These are phyloP conservation scores for Tripterygium wilfordii DNA, from an alignment of 177 flowering plant genomes.

Conservation along the genomic window DNA sequence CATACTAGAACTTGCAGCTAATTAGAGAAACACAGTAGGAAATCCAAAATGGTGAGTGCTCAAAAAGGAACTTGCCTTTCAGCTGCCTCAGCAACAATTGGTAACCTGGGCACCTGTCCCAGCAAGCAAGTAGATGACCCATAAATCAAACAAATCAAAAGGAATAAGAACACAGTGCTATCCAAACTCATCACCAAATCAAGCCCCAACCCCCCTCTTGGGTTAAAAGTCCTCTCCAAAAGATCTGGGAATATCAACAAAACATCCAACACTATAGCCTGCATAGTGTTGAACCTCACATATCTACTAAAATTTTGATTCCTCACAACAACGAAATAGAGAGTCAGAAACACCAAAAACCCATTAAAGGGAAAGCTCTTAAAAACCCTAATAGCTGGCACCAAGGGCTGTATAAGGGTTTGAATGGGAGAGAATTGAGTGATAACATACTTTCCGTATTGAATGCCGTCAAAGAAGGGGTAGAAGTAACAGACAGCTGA, in stretches of 20 bases:
- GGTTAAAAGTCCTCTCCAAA: conserved; percentile 75
- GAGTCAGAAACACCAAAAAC: conserved; percentile 68
- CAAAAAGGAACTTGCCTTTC: conserved; percentile 90
- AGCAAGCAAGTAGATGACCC: conserved; percentile 78
- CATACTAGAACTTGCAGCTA: no score
- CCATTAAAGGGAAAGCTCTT: conserved; percentile 94
- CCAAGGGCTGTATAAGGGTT: conserved; percentile 56
- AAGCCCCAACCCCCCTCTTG: conserved; percentile 73
- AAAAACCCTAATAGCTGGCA: conserved; percentile 78
- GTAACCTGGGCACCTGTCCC: conserved; percentile 88
- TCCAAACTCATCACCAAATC: conserved; percentile 92
- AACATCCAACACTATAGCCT: conserved; percentile 92
- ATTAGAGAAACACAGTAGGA: no score
- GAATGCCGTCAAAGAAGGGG: conserved; percentile 92
- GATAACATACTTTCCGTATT: conserved; percentile 81
- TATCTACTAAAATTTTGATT: conserved; percentile 80
- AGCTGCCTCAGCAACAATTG: conserved; percentile 96
- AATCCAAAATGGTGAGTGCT: no score
- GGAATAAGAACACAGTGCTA: conserved; percentile 86
- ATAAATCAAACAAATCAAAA: conserved; percentile 75
- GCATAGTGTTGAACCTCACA: conserved; percentile 98
- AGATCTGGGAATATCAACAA: conserved; percentile 88
- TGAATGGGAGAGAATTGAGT: conserved; percentile 75
- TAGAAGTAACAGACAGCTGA: conserved; percentile 85
- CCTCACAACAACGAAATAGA: conserved; percentile 86